A percentile compares a stretch with the other conserved stretches of the same genome.
Evolutionary conservation across 129 eudicot species (phyloP).

Genomic region (Saussurea involucrata): DNA sequence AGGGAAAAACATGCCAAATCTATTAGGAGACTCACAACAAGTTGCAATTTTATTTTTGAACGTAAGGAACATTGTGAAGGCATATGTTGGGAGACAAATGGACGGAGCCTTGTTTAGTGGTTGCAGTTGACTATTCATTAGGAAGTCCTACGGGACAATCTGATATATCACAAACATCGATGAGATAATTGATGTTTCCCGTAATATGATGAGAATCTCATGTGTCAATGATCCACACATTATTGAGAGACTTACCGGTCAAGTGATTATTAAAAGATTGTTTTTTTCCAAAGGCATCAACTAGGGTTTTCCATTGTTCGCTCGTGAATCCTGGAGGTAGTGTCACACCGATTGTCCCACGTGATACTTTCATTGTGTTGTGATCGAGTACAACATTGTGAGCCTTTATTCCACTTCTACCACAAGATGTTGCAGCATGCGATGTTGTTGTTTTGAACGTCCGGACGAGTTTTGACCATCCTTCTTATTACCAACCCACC

Average conservation of each 20-base stretch:
- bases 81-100: neutral
- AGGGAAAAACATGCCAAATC: neutral
- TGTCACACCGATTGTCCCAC: too few species aligned
- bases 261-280: neutral
- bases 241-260: neutral
- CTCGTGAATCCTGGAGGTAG: neutral
- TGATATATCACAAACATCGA: neutral
- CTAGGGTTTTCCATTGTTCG: neutral
- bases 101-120: neutral
- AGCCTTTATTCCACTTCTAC: neutral
- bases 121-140: neutral
- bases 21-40: neutral
- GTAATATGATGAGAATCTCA: neutral
- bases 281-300: neutral
- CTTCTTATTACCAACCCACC: neutral
- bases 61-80: neutral
- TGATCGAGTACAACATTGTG: too few species aligned
- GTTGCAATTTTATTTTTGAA: neutral
- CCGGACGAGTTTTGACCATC: neutral
- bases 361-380: neutral
- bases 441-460: neutral
- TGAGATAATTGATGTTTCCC: neutral
- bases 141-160: neutral
- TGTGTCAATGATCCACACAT: constrained; percentile 6
- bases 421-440: neutral